phyloP scores from a whole-genome alignment of 805 yeast genomes.

The Saccharomycopsis selenospora region DNA sequence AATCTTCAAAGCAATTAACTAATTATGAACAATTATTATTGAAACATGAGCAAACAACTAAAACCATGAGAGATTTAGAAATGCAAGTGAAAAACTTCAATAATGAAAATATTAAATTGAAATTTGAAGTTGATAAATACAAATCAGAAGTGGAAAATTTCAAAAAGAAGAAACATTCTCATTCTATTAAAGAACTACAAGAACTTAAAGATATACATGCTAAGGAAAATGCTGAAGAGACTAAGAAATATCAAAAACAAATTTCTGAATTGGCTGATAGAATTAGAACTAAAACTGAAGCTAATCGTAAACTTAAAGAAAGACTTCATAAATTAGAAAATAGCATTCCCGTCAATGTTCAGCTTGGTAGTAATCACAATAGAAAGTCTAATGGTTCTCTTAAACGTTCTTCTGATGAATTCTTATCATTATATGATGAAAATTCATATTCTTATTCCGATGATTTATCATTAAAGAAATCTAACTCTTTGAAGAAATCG shows the following conservation, averaged over 20 bases:
- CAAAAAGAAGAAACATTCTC: not conserved
- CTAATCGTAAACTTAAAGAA: constrained; percentile 3
- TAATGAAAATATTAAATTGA: constrained; percentile 12
- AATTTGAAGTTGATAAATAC: constrained; percentile 13
- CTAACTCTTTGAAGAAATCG: not conserved
- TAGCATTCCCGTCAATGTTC: not conserved
- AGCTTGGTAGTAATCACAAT: not conserved
- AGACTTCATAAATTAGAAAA: constrained; percentile 5
- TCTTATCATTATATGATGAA: not conserved
- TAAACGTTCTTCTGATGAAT: not conserved
- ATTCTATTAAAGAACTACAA: constrained; percentile 4
- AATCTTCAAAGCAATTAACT: constrained; percentile 8
- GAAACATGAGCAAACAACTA: constrained; percentile 7
- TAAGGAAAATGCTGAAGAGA: constrained; percentile 1
- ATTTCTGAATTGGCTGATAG: constrained; percentile 10
- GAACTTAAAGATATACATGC: not conserved
- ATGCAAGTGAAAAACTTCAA: constrained; percentile 16
- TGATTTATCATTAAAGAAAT: not conserved
- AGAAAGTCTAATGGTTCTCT: not conserved
- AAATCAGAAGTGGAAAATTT: not conserved
- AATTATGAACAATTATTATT: constrained; percentile 11
- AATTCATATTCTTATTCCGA: not conserved
- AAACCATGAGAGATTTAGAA: constrained; percentile 11
- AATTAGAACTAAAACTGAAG: constrained; percentile 14
- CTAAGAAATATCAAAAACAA: constrained; percentile 8